These are phyloP conservation scores for Tillandsia fasciculata DNA, from an alignment of 176 grass and related monocot species.

Conservation along the genomic window DNA sequence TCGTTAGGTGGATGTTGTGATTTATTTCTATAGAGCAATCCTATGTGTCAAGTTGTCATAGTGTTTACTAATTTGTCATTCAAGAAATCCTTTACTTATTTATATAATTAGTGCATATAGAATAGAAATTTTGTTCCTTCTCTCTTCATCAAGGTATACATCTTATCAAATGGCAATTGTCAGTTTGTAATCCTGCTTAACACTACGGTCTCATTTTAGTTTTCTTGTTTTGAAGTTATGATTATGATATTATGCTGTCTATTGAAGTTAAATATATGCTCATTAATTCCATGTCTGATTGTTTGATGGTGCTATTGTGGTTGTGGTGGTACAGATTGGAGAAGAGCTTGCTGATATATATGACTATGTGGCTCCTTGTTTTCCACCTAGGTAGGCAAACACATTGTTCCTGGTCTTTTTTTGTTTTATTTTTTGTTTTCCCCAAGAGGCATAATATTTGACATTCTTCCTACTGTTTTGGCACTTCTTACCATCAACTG, in stretches of 20 bases:
- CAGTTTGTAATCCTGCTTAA: neutral
- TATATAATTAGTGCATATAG: neutral
- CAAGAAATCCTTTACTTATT: neutral
- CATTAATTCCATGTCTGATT: neutral
- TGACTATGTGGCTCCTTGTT: conserved; percentile 98
- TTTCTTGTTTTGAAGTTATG: neutral
- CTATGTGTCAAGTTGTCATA: no score
- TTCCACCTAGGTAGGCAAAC: conserved; percentile 78
- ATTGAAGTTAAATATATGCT: neutral
- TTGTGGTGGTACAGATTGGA: conserved; percentile 58
- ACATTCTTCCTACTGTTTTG: conserved; percentile 3
- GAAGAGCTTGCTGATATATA: conserved; percentile 99
- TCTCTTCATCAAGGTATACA: neutral
- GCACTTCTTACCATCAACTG: neutral
- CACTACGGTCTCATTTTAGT: neutral
- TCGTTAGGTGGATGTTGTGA: neutral
- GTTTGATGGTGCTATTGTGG: neutral
- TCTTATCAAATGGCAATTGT: neutral
- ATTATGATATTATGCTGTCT: neutral
- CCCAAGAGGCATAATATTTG: neutral
- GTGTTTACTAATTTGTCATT: no score
- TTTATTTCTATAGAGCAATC: neutral
- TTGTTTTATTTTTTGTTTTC: neutral
- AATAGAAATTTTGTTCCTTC: neutral
- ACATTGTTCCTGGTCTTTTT: conserved; percentile 8